A percentile compares a stretch with the other conserved stretches of the same genome.
phyloP scores from a whole-genome alignment of 495 filamentous ascomycete genomes.

The Xylaria curta region DNA sequence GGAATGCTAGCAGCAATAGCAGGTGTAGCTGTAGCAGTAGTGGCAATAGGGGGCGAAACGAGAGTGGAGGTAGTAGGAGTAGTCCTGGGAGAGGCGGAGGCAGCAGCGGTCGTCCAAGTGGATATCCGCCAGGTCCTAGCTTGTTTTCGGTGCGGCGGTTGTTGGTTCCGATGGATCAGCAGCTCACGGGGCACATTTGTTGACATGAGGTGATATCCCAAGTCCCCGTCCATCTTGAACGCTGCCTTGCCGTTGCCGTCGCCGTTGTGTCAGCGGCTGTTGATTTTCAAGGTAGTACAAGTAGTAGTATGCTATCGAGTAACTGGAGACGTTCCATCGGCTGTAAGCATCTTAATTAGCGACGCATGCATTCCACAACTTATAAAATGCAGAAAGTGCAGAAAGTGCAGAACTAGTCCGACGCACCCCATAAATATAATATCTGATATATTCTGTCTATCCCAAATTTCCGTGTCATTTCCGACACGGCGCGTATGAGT shows the following conservation, averaged over 20 bases:
- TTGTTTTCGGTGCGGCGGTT: conserved; percentile 22
- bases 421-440: neutral
- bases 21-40: neutral
- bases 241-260: neutral
- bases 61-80: conserved; percentile 19
- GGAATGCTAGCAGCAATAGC: neutral
- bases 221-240: conserved; percentile 19
- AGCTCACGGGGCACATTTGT: conserved; percentile 10
- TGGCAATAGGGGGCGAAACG: conserved; percentile 22
- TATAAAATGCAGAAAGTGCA: neutral
- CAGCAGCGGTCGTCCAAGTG: conserved; percentile 14
- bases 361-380: conserved; percentile 10
- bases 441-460: neutral
- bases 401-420: conserved; percentile 6
- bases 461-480: neutral
- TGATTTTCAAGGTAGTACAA: neutral
- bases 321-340: conserved; percentile 11
- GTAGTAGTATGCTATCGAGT: neutral
- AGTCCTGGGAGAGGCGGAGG: neutral
- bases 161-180: conserved; percentile 14
- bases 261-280: neutral
- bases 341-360: conserved; percentile 14
- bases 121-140: conserved; percentile 18
- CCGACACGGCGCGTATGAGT: neutral
- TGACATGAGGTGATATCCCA: conserved; percentile 21